Base-by-base conservation (phyloP, 192 early-diverging fungal genomes). In the Hyaloraphidium curvatum region DNA sequence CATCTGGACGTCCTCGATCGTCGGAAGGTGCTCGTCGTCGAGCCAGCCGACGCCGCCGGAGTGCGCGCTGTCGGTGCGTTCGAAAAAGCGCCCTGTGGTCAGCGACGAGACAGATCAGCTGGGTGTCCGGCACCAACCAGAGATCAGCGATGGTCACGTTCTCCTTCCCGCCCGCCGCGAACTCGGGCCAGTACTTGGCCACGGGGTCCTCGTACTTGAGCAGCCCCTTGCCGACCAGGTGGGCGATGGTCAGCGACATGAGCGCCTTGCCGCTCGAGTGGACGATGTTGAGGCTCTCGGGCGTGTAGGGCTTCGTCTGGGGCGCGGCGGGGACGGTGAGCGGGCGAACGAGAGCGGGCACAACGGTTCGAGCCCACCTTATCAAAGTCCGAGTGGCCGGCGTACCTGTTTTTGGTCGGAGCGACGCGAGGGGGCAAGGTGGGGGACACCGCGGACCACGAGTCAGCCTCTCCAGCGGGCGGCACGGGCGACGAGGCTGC, bases 1-100 rank as follows among this genome's bases (percentile, higher is more conserved):
- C 22, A 77, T 50, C 7, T 77, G 43, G 4, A 77, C 40, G 7
- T 77, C 61, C 11, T 64, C 51, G 40, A 72, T 57, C 1, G 51
- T 53, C 7, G 80, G 63, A 5, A 51, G 57, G 7, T 70, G 55
- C 19, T 59, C 57, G 7, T 30, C 13, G 55, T 79, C 75, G 16
- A 86, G 55, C 33, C 48, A 75, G 16, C 71, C 63, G 17, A 86
- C 78, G n/a, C 83, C 81, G 19, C 66, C 76, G 9, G 67, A 63
- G 52, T 86, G 81, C 27, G n/a, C n/a, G n/a, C n/a, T n/a, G n/a
- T 48, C 43, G 14, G 43, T 48, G 5, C 17, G 35, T 17, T 13
- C 35, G 11, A 17, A 19, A 48, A 48, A 48, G 43, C 43, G n/a
- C n/a, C n/a, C n/a, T n/a, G n/a, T n/a, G n/a, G n/a, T n/a, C n/a